Percentiles rank a stretch among this genome's conserved stretches.
Evolutionary conservation across 306 rosid genomes (phyloP).

Genomic region (Dalbergia oliveri): DNA sequence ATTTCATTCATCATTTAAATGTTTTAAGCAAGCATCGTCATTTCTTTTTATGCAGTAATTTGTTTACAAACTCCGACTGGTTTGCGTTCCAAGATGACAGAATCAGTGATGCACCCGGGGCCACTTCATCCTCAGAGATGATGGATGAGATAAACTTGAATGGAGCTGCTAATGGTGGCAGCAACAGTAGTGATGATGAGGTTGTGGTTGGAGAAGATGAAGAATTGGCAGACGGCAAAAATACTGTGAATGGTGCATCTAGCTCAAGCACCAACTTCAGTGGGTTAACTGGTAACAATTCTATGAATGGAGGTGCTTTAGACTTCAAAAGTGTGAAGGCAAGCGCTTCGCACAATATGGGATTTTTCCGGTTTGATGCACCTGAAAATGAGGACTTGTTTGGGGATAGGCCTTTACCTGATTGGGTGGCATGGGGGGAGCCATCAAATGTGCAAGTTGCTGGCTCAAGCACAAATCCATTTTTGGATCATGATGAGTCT

Average conservation of each 20-base stretch:
- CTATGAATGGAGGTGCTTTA: constrained; percentile 55
- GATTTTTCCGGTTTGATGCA: constrained; percentile 81
- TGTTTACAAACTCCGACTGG: constrained; percentile 98
- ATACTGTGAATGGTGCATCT: constrained; percentile 62
- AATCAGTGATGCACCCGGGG: constrained; percentile 65
- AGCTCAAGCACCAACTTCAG: constrained; percentile 59
- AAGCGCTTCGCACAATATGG: constrained; percentile 72
- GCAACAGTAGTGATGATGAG: constrained; percentile 88
- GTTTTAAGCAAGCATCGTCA: neutral
- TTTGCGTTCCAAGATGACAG: constrained; percentile 95
- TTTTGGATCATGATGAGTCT: constrained; percentile 66
- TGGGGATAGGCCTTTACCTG: constrained; percentile 87
- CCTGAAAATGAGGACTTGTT: constrained; percentile 73
- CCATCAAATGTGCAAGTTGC: constrained; percentile 75
- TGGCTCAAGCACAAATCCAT: constrained; percentile 82
- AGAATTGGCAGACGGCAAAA: constrained; percentile 67
- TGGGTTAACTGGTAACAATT: constrained; percentile 57
- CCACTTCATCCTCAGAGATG: constrained; percentile 72
- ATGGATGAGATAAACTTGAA: constrained; percentile 86
- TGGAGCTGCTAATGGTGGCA: constrained; percentile 69
- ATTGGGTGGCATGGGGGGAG: constrained; percentile 94
- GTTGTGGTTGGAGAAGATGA: constrained; percentile 93
- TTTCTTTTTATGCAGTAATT: constrained; percentile 70
- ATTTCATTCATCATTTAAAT: constrained; percentile 21
- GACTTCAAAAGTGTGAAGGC: constrained; percentile 59